Conservation (phyloP, 2,329 filamentous ascomycete genomes). For the Claviceps sp. region DNA sequence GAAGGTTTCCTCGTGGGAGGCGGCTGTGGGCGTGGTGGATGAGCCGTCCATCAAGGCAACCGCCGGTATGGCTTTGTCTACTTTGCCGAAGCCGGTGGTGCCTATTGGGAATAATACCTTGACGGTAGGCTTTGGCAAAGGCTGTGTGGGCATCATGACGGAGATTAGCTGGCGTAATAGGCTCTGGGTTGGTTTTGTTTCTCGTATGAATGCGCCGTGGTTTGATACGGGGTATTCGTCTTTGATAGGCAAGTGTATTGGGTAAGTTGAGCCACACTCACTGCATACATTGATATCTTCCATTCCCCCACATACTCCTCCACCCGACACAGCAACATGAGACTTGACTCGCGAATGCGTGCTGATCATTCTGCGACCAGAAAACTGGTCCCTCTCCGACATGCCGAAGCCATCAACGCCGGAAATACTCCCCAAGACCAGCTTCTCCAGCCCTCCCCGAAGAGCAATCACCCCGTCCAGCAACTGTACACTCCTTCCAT, state of each 20-base stretch:
- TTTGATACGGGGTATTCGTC: constrained; percentile 12
- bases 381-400: too few species aligned
- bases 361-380: too few species aligned
- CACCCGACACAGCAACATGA: too few species aligned
- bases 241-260: constrained; percentile 12
- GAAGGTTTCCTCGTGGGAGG: constrained; percentile 11
- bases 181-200: constrained; percentile 11
- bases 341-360: too few species aligned
- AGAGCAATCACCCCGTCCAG: too few species aligned
- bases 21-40: constrained; percentile 12
- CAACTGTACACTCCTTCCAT: neutral
- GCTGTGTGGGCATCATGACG: constrained; percentile 15
- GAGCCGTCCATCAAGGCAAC: constrained; percentile 16
- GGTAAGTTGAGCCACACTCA: constrained; percentile 7
- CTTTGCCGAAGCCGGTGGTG: constrained; percentile 1
- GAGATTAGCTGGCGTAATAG: constrained; percentile 17
- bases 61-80: constrained; percentile 10
- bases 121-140: constrained; percentile 10
- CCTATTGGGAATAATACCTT: neutral
- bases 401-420: too few species aligned
- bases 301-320: too few species aligned
- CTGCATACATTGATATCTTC: too few species aligned
- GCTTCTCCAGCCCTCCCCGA: too few species aligned
- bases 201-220: constrained; percentile 6
- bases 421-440: too few species aligned